phyloP scores from a whole-genome alignment of 495 filamentous ascomycete species.

The Neurospora pannonica region DNA sequence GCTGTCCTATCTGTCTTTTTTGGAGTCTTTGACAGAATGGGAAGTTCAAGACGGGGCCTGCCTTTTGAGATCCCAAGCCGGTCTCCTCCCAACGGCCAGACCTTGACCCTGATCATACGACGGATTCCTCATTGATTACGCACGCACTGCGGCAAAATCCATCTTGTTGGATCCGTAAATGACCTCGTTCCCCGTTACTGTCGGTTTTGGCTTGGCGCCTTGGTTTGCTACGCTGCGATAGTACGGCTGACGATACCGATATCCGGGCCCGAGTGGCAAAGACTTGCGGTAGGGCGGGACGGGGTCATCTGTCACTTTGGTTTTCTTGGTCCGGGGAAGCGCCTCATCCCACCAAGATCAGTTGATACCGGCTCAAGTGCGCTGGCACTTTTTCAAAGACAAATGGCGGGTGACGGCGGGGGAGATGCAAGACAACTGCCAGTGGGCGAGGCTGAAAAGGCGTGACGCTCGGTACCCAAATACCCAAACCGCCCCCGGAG shows the following conservation, averaged over 20 bases:
- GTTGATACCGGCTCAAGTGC: background rate
- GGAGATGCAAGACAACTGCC: background rate
- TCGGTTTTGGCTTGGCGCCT: background rate
- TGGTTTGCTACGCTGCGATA: background rate
- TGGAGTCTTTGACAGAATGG: background rate
- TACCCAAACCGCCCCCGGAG: background rate
- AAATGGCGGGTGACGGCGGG: background rate
- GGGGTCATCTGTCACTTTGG: background rate
- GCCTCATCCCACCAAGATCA: background rate
- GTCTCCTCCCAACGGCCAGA: background rate
- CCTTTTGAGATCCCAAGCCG: background rate
- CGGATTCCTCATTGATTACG: background rate
- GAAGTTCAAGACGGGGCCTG: background rate
- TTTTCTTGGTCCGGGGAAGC: background rate
- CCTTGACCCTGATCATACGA: background rate
- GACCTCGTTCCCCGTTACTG: background rate
- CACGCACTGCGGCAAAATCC: background rate
- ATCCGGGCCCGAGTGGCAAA: background rate
- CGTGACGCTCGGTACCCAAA: background rate
- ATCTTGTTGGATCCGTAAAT: background rate
- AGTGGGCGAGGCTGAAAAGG: background rate
- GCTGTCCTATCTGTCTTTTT: background rate
- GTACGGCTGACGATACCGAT: background rate
- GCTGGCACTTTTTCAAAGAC: background rate
- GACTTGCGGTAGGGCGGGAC: background rate